Conservation (phyloP, 1,284 basidiomycete species). For the Limonomyces culmigenus region DNA sequence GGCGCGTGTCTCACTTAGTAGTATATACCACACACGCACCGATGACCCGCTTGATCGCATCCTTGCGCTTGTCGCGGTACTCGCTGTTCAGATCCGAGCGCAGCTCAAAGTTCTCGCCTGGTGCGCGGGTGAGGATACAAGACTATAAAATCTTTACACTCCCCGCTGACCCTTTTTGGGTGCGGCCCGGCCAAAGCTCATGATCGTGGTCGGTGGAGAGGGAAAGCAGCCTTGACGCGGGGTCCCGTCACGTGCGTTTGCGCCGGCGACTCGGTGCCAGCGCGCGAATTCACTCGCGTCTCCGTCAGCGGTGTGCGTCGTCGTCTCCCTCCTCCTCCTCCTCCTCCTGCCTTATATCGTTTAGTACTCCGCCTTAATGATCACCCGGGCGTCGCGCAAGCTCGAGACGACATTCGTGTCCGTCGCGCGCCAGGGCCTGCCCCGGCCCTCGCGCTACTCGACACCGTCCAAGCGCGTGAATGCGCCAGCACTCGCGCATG, state of each 20-base stretch:
- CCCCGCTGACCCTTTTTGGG: not conserved
- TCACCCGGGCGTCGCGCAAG: too few species aligned
- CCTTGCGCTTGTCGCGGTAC: conserved; percentile 88
- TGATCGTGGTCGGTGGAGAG: not conserved
- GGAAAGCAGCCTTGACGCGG: too few species aligned
- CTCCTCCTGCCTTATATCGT: too few species aligned
- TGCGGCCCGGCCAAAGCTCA: not conserved
- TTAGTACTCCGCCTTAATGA: too few species aligned
- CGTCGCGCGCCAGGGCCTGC: conserved; percentile 46
- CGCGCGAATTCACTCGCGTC: too few species aligned
- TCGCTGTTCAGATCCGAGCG: conserved; percentile 91
- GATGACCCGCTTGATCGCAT: conserved; percentile 95
- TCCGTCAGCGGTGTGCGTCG: too few species aligned
- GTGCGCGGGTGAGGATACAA: conserved; percentile 13
- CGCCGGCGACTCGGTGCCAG: too few species aligned
- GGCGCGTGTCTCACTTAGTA: not conserved
- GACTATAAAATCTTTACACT: too few species aligned
- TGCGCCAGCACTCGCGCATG: conserved; percentile 32
- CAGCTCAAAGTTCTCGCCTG: conserved; percentile 90
- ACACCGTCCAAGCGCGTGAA: conserved; percentile 34
- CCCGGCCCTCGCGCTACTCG: conserved; percentile 50
- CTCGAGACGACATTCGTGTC: conserved; percentile 46
- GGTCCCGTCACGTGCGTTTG: too few species aligned
- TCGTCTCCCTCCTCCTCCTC: too few species aligned
- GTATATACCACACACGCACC: not conserved